phyloP scores from a whole-genome alignment of 75 land plant genomes.

The Pinus albicaulis region DNA sequence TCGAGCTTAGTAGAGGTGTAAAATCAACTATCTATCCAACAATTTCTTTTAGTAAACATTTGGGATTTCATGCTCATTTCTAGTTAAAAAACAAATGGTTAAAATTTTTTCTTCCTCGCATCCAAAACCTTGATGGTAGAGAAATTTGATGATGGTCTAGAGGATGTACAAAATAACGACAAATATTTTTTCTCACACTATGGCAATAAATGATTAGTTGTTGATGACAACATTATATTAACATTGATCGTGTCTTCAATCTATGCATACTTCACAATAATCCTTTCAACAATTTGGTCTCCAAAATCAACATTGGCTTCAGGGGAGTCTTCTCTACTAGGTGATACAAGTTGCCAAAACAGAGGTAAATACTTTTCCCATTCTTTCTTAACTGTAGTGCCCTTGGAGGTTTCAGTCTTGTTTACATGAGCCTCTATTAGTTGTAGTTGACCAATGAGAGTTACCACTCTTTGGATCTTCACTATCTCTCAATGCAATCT shows the following conservation, averaged over 20 bases:
- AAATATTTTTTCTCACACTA: too few relatives aligned
- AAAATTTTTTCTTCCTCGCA: too few relatives aligned
- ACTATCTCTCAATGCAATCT: conserved; percentile 59
- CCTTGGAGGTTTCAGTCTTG: conserved; percentile 89
- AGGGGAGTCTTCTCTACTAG: conserved; percentile 98
- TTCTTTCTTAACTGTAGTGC: conserved; percentile 52
- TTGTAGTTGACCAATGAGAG: conserved; percentile 90
- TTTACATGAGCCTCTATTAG: conserved; percentile 93
- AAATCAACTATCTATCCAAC: too few relatives aligned
- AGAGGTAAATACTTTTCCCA: conserved; percentile 83
- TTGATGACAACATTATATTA: too few relatives aligned
- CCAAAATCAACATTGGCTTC: conserved; percentile 76
- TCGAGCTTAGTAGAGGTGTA: too few relatives aligned
- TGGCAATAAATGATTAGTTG: too few relatives aligned
- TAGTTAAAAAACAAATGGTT: too few relatives aligned
- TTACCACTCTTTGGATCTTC: conserved; percentile 89
- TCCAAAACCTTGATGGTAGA: too few relatives aligned
- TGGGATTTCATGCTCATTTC: too few relatives aligned
- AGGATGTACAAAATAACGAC: too few relatives aligned
- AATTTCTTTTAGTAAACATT: too few relatives aligned
- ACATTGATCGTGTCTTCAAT: background rate
- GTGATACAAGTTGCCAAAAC: conserved; percentile 98
- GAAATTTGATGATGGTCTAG: too few relatives aligned
- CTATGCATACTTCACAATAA: conserved; percentile 29
- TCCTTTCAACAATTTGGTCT: conserved; percentile 23